Percentiles rank a stretch among this genome's conserved stretches.
phyloP scores from a whole-genome alignment of 352 stramenopile genomes.

The Thraustochytrium sp. region DNA sequence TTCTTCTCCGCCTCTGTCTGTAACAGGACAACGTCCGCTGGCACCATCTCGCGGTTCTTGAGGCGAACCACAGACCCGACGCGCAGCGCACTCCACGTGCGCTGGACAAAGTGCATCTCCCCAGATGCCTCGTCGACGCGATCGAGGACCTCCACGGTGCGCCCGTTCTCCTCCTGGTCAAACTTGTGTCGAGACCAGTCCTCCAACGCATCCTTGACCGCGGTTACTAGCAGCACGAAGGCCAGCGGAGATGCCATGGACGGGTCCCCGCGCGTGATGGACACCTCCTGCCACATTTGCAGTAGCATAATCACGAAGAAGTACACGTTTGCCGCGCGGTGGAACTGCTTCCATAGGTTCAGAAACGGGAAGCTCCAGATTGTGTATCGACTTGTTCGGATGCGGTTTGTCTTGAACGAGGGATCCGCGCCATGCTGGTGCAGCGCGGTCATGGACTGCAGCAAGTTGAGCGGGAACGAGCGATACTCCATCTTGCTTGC shows the following conservation, averaged over 20 bases:
- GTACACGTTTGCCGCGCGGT: slow-evolving; percentile 78
- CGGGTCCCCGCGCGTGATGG: slow-evolving; percentile 74
- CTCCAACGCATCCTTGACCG: slow-evolving; percentile 74
- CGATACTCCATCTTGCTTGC: too few species aligned
- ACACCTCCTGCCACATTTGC: slow-evolving; percentile 77
- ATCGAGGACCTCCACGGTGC: slow-evolving; percentile 23
- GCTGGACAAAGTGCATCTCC: slow-evolving; percentile 58
- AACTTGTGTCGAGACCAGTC: slow-evolving; percentile 53
- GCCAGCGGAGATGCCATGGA: slow-evolving; percentile 75
- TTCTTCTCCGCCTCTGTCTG: slow-evolving; percentile 64
- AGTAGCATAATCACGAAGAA: slow-evolving; percentile 82
- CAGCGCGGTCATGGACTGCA: too few species aligned
- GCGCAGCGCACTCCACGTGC: slow-evolving; percentile 53
- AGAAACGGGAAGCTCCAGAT: slow-evolving; percentile 33
- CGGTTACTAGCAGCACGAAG: slow-evolving; percentile 81
- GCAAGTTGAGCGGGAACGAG: too few species aligned
- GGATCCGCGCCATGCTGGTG: too few species aligned
- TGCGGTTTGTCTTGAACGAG: not conserved
- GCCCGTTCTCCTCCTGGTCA: slow-evolving; percentile 56
- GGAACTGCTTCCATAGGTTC: slow-evolving; percentile 28
- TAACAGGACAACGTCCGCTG: slow-evolving; percentile 82
- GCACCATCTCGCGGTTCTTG: slow-evolving; percentile 73
- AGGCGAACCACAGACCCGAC: slow-evolving; percentile 80
- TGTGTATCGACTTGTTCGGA: slow-evolving; percentile 15
- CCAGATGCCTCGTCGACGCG: not conserved